A percentile compares a stretch with the other conserved stretches of the same genome.
phyloP scores from a whole-genome alignment of 805 yeast genomes.

The Scheffersomyces stipitis region DNA sequence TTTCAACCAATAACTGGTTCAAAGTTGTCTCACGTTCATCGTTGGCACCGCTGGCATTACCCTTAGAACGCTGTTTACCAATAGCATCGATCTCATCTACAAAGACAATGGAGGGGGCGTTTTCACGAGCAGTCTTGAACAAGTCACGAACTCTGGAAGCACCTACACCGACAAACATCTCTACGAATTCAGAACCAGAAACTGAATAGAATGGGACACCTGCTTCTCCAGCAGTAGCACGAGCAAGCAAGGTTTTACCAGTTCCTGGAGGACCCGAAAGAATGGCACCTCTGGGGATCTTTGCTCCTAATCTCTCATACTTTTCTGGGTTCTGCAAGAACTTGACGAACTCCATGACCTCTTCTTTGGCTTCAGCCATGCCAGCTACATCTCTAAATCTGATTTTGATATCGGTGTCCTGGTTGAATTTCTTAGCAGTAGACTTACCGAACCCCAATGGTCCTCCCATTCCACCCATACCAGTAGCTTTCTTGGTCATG shows the following conservation, averaged over 20 bases:
- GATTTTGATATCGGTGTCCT: constrained; percentile 85
- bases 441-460: constrained; percentile 84
- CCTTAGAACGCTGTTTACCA: constrained; percentile 84
- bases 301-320: constrained; percentile 92
- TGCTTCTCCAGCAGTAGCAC: constrained; percentile 99
- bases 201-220: constrained; percentile 96
- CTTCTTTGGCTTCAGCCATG: constrained; percentile 93
- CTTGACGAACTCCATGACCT: constrained; percentile 95
- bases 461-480: constrained; percentile 78
- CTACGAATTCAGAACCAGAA: constrained; percentile 96
- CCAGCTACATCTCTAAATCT: constrained; percentile 97
- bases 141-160: constrained; percentile 97
- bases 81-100: constrained; percentile 99
- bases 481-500: constrained; percentile 67
- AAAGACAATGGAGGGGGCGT: constrained; percentile 94
- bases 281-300: constrained; percentile 97
- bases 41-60: constrained; percentile 75
- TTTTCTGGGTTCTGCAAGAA: constrained; percentile 88
- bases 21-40: constrained; percentile 97
- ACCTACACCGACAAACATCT: constrained; percentile 99
- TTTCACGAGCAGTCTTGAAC: constrained; percentile 86
- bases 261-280: constrained; percentile 99
- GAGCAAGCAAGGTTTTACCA: constrained; percentile 95
- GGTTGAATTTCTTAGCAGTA: constrained; percentile 87
- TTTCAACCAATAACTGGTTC: constrained; percentile 93